Base-by-base conservation (phyloP, 495 filamentous ascomycete genomes). In the Xylaria scruposa region DNA sequence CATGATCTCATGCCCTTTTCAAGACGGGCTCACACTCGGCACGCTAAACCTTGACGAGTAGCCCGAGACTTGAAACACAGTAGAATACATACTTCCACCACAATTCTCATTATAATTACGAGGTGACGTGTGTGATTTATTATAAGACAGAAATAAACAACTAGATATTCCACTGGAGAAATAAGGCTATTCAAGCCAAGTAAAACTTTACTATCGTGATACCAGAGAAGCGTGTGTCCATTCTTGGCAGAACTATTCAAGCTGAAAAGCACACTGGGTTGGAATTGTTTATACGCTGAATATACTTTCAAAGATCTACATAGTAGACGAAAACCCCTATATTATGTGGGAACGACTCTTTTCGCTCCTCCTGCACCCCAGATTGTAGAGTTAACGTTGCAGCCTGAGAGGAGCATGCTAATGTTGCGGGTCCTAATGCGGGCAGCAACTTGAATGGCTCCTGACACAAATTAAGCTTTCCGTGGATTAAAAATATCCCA, bases 401-500 rank as follows among this genome's bases (percentile, higher is more conserved):
- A 38, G 33, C 21, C 3, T 21, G 58, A 24, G 54, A 33, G 15
- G 7, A 3, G 1, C 13, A 38, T 24, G 59, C 8, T 42, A 40
- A 7, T 40, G 8, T 1, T 13, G 36, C n/a, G 59, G 33, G 33
- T 24, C 26, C 5, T 17, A 12, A 63, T 44, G 60, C 60, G 60
- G 60, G 60, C 38, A 63, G 38, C 60, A 26, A 29, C 60, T 24
- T 63, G 38, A 44, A 63, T 63, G 60, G 60, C 4, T 19, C 29
- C 12, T 19, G 36, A 17, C 60, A 21, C n/a, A 26, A 44, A 63
- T 13, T 26, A 44, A 26, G 13, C 38, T 44, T 42, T 40, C 10
- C 17, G 38, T 17, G 4, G 60, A 21, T 63, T 63, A 10, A 38
- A 44, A 44, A 26, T 10, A 29, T 44, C 31, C 21, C 31, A 2